Conservation (phyloP, 2,329 filamentous ascomycete species). For the Ceratocystis huliohia region DNA sequence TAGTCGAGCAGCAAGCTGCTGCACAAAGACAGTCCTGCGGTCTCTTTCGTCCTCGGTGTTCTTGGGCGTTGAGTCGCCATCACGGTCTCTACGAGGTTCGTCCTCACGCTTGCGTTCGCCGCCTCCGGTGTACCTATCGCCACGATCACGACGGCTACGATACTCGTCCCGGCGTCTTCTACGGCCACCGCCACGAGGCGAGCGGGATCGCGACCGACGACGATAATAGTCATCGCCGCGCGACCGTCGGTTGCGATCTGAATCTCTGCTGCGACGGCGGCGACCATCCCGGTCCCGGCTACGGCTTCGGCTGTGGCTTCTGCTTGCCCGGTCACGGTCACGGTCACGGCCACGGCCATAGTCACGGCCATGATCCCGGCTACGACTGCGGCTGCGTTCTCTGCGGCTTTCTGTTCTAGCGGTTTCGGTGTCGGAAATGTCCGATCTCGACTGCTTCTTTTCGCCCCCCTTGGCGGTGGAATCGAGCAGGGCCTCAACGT, state of each 20-base stretch:
- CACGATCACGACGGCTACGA: constrained; percentile 38
- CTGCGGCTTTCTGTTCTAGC: constrained; percentile 41
- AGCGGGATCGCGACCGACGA: constrained; percentile 61
- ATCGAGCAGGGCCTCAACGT: constrained; percentile 85
- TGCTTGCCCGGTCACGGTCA: constrained; percentile 38
- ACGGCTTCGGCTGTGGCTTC: constrained; percentile 43
- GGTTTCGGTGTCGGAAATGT: constrained; percentile 43
- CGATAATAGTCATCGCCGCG: constrained; percentile 48
- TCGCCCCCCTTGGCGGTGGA: constrained; percentile 56
- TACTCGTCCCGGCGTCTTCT: constrained; percentile 27
- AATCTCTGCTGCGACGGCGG: constrained; percentile 63
- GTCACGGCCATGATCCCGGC: constrained; percentile 38
- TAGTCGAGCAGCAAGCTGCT: constrained; percentile 89
- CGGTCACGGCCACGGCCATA: constrained; percentile 46
- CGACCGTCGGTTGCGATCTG: constrained; percentile 66
- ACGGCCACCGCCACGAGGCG: constrained; percentile 40
- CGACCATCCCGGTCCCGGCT: constrained; percentile 40
- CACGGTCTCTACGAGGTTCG: constrained; percentile 33
- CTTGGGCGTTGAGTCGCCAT: constrained; percentile 50
- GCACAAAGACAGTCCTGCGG: constrained; percentile 92
- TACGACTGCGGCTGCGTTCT: constrained; percentile 27
- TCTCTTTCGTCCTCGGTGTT: constrained; percentile 93
- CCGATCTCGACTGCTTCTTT: constrained; percentile 31
- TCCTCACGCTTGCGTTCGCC: constrained; percentile 38
- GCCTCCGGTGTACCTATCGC: constrained; percentile 39